phyloP scores from a whole-genome alignment of 1,139 yeast genomes.

The Taphrina pruni region DNA sequence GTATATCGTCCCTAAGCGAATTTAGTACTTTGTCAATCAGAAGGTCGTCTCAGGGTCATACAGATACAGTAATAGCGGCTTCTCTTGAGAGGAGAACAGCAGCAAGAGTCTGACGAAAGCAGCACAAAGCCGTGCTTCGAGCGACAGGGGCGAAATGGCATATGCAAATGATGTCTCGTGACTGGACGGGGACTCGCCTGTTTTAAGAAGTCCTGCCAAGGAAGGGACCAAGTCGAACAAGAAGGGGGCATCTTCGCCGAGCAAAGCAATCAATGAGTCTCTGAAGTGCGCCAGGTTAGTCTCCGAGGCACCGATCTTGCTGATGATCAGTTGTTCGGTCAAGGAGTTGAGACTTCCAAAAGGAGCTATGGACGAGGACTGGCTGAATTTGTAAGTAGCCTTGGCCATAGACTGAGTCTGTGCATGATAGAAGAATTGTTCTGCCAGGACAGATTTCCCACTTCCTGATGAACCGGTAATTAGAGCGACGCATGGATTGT shows the following conservation, averaged over 20 bases:
- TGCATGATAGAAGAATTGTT: neutral
- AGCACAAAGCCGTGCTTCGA: constrained; percentile 15
- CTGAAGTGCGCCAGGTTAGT: neutral
- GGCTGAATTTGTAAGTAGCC: constrained; percentile 8
- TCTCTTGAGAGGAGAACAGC: neutral
- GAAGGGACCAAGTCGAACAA: neutral
- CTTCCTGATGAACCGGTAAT: neutral
- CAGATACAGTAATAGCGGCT: constrained; percentile 16
- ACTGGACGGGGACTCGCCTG: neutral
- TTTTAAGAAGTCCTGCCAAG: neutral
- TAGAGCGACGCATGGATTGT: neutral
- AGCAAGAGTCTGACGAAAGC: constrained; percentile 3
- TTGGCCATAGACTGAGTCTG: neutral
- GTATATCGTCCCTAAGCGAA: constrained; percentile 25
- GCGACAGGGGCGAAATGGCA: constrained; percentile 2
- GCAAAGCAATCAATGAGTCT: neutral
- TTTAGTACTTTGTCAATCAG: neutral
- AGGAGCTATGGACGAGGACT: constrained; percentile 3
- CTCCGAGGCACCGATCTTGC: neutral
- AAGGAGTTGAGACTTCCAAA: constrained; percentile 2
- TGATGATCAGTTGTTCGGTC: neutral
- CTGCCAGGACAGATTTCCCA: constrained; percentile 14
- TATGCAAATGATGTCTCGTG: neutral
- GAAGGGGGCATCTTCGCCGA: constrained; percentile 20
- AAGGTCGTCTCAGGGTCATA: neutral